Percentiles rank a stretch among this genome's conserved stretches.
Conservation (phyloP, 1,284 basidiomycete species). For the Lignosus rhinocerotis region DNA sequence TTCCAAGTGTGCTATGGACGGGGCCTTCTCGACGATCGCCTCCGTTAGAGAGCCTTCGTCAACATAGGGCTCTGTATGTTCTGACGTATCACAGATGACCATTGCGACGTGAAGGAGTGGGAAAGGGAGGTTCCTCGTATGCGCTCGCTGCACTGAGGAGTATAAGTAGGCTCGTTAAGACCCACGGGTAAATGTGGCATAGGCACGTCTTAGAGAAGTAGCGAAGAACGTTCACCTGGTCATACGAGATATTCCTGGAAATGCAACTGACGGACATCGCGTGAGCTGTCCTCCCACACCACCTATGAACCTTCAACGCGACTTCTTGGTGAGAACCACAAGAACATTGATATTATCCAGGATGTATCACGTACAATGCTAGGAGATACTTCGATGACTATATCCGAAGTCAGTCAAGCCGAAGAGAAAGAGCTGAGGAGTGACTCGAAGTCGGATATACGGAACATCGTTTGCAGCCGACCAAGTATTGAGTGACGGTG, state of each 20-base stretch:
- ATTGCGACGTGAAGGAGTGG: background rate
- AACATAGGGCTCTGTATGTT: background rate
- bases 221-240: background rate
- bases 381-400: too few relatives aligned
- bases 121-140: background rate
- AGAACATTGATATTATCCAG: background rate
- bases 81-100: background rate
- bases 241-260: background rate
- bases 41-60: background rate
- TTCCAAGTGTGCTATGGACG: constrained; percentile 3
- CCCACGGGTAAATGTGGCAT: constrained; percentile 1
- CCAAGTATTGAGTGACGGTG: too few relatives aligned
- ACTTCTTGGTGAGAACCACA: background rate
- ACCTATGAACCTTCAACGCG: background rate
- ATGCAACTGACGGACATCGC: background rate
- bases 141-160: background rate
- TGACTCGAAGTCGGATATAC: too few relatives aligned
- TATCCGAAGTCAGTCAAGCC: too few relatives aligned
- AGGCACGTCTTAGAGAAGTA: constrained; percentile 1
- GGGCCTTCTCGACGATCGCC: constrained; percentile 8
- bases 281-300: background rate
- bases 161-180: background rate
- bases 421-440: too few relatives aligned
- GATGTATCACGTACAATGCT: too few relatives aligned
- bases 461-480: too few relatives aligned